Evolutionary conservation across 1,284 basidiomycete species (phyloP), one percentile per base, ranked within the genome.

Genomic region (Marasmius fiardii): DNA sequence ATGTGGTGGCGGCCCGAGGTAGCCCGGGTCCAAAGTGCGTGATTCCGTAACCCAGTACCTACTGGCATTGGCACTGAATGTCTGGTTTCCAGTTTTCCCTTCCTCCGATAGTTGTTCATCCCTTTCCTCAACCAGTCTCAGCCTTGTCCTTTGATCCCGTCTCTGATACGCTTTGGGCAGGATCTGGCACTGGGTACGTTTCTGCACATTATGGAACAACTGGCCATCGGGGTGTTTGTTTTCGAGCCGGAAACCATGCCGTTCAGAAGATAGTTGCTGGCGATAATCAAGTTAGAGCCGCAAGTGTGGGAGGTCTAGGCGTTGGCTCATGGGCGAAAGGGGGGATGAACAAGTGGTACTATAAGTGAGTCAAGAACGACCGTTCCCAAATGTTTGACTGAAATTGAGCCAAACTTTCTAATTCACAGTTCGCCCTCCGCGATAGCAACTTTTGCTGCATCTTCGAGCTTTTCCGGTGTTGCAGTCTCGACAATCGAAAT

Each of bases 141-240:
- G 81, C 90, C 0, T 78, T 98, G 57, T 82, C 86, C 3, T 94
- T 98, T 68, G 95, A 98, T 72, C 89, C 93, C 5, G 88, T 90
- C 43, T 90, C 92, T 1, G 95, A 98, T 70, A 83, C 90, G 12
- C 75, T 98, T 35, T 97, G 95, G 94, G 79, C 89, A 48, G 95
- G 94, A 44, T 81, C 83, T 18, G 83, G 86, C 53, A 73, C 82
- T 37, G 95, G 96, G 6, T 77, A 79, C 59, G 79, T 97, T 55
- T 74, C 80, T 34, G 89, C 92, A 0, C 86, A 89, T 66, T 87
- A 91, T 68, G 83, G 87, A 14, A 75, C 82, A 10, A 78, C 77
- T 48, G 86, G 86, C 12, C 68, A 83, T 52, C 81, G 85, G 44
- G 90, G 89, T 1, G 89, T 93, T 24, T 82, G 81, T n/a, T 95